Evolutionary conservation across 139 green algal genomes (phyloP), one percentile per base, ranked within the genome.

Genomic region (Picochlorum sp.): DNA sequence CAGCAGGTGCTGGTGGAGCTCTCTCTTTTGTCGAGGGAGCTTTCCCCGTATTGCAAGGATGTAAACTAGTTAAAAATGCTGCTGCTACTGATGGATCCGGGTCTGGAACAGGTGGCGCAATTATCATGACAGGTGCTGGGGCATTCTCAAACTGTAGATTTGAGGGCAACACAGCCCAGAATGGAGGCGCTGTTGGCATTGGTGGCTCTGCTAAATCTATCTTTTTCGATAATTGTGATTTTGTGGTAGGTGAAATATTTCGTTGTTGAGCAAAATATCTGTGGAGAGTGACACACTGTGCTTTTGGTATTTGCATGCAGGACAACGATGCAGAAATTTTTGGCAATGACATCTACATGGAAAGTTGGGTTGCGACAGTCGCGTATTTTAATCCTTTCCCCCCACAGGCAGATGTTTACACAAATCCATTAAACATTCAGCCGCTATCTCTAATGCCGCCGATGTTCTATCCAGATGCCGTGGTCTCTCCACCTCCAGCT

Each of bases 271-370:
- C 11, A 57, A 52, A 45, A 52, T 65, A 26, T 18, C 28, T 30
- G 28, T 6, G 3, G 28, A 30, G 28, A 30, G 28, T 30, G 28
- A 30, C 28, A 30, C 28, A 30, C 28, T 30, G 4, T 1, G 28
- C 28, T 30, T 30, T 30, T 20, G 28, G 18, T 9, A n/a, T 54
- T 47, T 23, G 4, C 1, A 38, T 55, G 47, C 51, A 69, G 61
- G 38, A 57, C 52, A 76, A 76, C 63, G n/a, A 9, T 16, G 70
- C 70, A 1, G 57, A 61, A 4, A 69, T 76, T 41, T 76, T 76
- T 66, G 70, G 70, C 10, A 57, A 68, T 28, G 70, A 76, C 16
- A 63, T 76, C 2, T 76, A 76, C 62, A 71, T 76, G 63, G 70
- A 76, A 65, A 67, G 51, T 41, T 76, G 69, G 69, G 69, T 76